Conservation (phyloP, 73 alveolate species). For the Symbiodinium natans region DNA sequence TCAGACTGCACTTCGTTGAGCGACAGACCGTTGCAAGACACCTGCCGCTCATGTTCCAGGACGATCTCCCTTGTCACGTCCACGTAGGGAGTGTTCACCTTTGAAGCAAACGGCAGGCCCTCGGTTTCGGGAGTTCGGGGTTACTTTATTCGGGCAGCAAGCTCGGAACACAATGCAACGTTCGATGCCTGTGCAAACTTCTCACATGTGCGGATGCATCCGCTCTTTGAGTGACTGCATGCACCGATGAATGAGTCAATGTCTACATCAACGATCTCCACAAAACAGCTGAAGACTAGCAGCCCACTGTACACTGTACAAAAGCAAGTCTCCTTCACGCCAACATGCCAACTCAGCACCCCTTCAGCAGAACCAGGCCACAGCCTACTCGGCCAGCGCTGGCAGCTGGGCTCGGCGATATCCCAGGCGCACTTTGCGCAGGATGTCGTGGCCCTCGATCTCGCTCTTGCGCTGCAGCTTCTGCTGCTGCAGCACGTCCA, state of each 20-base stretch:
- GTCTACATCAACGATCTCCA: too few species aligned
- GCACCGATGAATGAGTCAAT: too few species aligned
- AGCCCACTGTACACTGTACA: not conserved
- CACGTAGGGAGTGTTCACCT: conserved; percentile 18
- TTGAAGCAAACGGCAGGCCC: too few species aligned
- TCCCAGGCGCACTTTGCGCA: conserved; percentile 39
- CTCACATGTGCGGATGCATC: too few species aligned
- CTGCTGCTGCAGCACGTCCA: conserved; percentile 1
- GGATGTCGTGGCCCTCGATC: not conserved
- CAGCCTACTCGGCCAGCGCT: too few species aligned
- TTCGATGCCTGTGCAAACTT: too few species aligned
- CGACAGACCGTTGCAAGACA: conserved; percentile 29
- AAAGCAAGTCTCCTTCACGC: not conserved
- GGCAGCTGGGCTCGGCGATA: too few species aligned
- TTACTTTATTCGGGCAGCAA: too few species aligned
- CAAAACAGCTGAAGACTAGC: too few species aligned
- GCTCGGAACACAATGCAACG: not conserved
- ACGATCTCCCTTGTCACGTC: conserved; percentile 78
- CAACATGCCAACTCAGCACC: not conserved
- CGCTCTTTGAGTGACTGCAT: too few species aligned
- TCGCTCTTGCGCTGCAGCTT: conserved; percentile 17
- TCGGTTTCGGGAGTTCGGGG: too few species aligned
- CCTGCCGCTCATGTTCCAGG: conserved; percentile 81
- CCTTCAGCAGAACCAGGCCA: not conserved
- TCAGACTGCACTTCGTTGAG: too few species aligned